A percentile compares a stretch with the other conserved stretches of the same genome.
phyloP scores from a whole-genome alignment of 225 moss, liverwort and hornwort species.

The Pseudoscleropodium purum region DNA sequence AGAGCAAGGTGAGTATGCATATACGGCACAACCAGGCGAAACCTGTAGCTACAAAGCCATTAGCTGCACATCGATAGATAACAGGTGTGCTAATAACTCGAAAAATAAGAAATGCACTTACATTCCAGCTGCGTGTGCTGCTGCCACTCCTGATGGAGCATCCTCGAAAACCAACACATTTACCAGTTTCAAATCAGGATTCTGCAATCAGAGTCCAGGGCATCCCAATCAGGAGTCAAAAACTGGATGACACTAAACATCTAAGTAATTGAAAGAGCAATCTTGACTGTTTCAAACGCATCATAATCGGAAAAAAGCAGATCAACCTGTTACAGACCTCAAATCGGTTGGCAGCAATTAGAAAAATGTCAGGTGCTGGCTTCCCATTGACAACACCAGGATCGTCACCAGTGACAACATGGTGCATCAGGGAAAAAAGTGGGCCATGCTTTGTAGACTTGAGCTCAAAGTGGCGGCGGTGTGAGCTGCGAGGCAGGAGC shows the following conservation, averaged over 20 bases:
- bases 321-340: slow-evolving; percentile 24
- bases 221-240: neutral
- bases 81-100: neutral
- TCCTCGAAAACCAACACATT: slow-evolving; percentile 91
- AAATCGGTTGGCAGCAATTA: slow-evolving; percentile 62
- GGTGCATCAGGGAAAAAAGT: slow-evolving; percentile 78
- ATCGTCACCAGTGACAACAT: slow-evolving; percentile 92
- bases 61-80: neutral
- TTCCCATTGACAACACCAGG: slow-evolving; percentile 68
- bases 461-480: slow-evolving; percentile 81
- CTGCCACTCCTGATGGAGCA: slow-evolving; percentile 81
- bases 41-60: neutral
- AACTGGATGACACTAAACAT: neutral
- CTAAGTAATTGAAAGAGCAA: neutral
- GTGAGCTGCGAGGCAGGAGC: slow-evolving; percentile 63
- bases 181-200: slow-evolving; percentile 36
- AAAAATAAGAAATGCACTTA: slow-evolving; percentile 22
- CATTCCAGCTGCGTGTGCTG: slow-evolving; percentile 85
- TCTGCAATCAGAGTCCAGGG: slow-evolving; percentile 31
- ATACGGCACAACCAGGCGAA: neutral
- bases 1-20: neutral
- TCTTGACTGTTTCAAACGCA: neutral
- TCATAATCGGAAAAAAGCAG: neutral
- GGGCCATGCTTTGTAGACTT: slow-evolving; percentile 81
- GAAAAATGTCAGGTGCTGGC: slow-evolving; percentile 84